Evolutionary conservation across 2,329 filamentous ascomycete genomes (phyloP), one percentile per base, ranked within the genome.

Genomic region (Zymoseptoria crescenta): DNA sequence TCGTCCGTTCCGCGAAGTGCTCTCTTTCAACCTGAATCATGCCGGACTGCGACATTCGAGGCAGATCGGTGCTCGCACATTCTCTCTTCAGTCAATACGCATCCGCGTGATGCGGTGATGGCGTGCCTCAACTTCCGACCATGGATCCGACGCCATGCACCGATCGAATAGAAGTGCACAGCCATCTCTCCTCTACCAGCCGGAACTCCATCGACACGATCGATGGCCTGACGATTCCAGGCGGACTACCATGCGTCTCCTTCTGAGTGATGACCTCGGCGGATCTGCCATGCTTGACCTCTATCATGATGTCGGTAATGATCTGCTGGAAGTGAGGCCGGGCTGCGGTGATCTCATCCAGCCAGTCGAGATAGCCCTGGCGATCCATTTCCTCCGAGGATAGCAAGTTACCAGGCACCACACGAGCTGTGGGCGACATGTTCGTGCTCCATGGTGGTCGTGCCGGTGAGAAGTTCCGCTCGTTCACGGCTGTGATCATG

Each of bases 121-220:
- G n/a, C n/a, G n/a, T n/a, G n/a, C n/a, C n/a, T n/a, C n/a, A n/a
- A 10, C 49, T 19, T 8, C 24, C 24, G 29, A 29, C 16, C 51
- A 52, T 52, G 16, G 51, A 52, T 19, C 24, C 51, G 9, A 52
- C 28, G 1, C 51, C 51, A 30, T 52, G 51, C n/a, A 52, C 51
- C 3, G 51, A 52, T 24, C 51, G 51, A 27, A 52, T 52, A 29
- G 51, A 52, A 52, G 51, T 52, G 51, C 51, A 52, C 51, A 52
- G 5, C 51, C 51, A 52, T 1, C 24, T 13, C 24, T 29, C 24
- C 7, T 52, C 51, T 8, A 28, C 24, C 27, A 52, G 21, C 10
- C 24, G 24, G n/a, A 52, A 52, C 27, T 52, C 51, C 51, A 52
- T 27, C 51, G 29, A 19, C n/a, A 52, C 51, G 19, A 52, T 52